Base-by-base conservation (phyloP, 1,139 yeast genomes). In the Debaryomyces nepalensis region DNA sequence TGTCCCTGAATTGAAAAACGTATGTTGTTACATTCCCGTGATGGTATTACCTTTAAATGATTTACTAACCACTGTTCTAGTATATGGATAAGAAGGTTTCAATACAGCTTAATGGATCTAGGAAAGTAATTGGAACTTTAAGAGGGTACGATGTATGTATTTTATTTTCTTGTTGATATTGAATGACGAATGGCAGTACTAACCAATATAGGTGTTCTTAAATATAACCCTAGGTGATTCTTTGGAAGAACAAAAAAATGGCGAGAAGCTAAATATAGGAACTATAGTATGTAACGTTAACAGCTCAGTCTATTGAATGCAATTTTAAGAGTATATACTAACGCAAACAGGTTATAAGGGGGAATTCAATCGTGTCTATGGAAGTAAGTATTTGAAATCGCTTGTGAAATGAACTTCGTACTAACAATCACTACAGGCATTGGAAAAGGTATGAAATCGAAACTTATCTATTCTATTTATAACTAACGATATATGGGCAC, bases 181-280 rank as follows among this genome's bases (percentile, higher is more conserved):
- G 10, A 12, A 21, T 11, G 14, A 23, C 9, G 14, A 19, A 14
- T 6, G 23, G 21, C n/a, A 23, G 31, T 50, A 53, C 55, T 61
- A 61, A 61, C 62, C 48, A 19, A 11, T 41, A 11, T 19, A 74
- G 79, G 67, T 80, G 9, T 87, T 87, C 58, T 63, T 87, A 54
- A 88, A 87, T 58, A 67, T 87, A 24, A 90, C 89, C 1, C 60
- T 87, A 24, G 87, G 82, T 34, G 87, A 85, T 40, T 90, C 93
- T 1, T 72, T 82, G 18, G 95, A 87, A 57, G 84, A 77, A 48
- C 69, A 65, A 47, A 49, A 61, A 10, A 66, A 71, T 41, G 83
- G 81, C 6, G 81, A 79, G 11, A 75, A 69, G 50, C 64, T 70
- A 39, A 73, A 70, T 54, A 73, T 81, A 44, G 93, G 86, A 6